Conservation (phyloP, 768 basidiomycete species). For the Amyloporia xantha region DNA sequence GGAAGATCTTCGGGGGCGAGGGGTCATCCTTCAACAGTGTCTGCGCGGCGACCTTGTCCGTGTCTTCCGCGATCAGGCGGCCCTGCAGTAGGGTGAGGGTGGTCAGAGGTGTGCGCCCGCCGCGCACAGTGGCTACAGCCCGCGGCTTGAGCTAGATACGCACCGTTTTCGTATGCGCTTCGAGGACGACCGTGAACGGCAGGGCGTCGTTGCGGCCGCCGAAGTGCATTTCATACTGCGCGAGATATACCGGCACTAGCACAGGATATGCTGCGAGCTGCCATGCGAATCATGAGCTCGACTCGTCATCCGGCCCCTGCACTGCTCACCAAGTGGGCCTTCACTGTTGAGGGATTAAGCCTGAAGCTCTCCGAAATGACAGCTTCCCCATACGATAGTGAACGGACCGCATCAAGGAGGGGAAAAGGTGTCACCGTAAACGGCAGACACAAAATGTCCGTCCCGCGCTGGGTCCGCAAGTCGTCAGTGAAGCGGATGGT, state of each 20-base stretch:
- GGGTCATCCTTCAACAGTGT: neutral
- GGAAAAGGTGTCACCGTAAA: slow-evolving; percentile 3
- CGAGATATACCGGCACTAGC: slow-evolving; percentile 1
- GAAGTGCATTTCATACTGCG: slow-evolving; percentile 1
- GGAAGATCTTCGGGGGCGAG: neutral
- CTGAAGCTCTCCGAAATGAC: neutral
- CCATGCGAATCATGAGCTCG: neutral
- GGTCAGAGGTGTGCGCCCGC: neutral
- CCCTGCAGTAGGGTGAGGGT: neutral
- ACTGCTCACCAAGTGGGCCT: neutral
- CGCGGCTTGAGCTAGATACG: neutral
- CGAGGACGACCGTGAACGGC: neutral
- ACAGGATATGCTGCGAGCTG: slow-evolving; percentile 6
- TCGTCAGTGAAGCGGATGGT: slow-evolving; percentile 1
- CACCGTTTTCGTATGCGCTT: neutral
- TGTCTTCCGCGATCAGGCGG: neutral
- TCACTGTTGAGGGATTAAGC: neutral
- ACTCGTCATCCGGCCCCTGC: neutral
- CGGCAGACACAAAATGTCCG: neutral
- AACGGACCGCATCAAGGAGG: neutral
- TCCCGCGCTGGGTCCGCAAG: neutral
- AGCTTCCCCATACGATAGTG: neutral
- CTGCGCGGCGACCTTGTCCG: neutral
- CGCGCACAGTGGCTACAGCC: neutral
- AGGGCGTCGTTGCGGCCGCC: neutral